A percentile compares a stretch with the other conserved stretches of the same genome.
These are phyloP conservation scores for Scalesia atractyloides DNA, from an alignment of 129 eudicot species.

Conservation along the genomic window DNA sequence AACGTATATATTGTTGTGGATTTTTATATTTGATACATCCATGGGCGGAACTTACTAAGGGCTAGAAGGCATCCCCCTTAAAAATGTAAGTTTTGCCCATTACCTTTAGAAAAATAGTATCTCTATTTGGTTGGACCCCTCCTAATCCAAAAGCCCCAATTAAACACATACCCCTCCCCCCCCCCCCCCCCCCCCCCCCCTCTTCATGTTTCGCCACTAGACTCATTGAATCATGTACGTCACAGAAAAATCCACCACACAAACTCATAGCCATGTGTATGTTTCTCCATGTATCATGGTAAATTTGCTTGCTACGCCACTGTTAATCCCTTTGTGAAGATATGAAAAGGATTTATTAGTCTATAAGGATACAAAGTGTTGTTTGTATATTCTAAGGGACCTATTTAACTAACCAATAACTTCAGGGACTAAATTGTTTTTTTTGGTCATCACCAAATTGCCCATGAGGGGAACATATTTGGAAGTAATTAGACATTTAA, in stretches of 20 bases:
- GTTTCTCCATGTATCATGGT: not conserved
- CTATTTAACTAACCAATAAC: slow-evolving; percentile 1
- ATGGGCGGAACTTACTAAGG: no score
- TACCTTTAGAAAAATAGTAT: no score
- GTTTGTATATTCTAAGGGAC: slow-evolving; percentile 9
- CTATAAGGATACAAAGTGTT: slow-evolving; percentile 7
- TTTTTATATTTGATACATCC: not conserved
- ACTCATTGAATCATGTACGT: not conserved
- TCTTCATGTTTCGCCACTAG: no score
- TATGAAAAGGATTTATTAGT: not conserved
- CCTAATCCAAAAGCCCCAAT: no score
- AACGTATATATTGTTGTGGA: not conserved
- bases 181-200: no score
- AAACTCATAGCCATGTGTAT: not conserved
- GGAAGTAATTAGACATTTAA: slow-evolving; percentile 17
- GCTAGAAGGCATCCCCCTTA: no score
- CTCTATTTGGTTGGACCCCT: no score
- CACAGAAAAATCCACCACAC: not conserved
- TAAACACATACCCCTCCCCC: no score
- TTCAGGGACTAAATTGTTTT: slow-evolving; percentile 11
- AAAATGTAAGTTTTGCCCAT: no score
- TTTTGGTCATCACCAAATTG: slow-evolving; percentile 10
- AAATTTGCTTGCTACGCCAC: not conserved
- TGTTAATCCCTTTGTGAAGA: not conserved
- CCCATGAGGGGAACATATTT: slow-evolving; percentile 21